A percentile compares a stretch with the other conserved stretches of the same genome.
phyloP scores from a whole-genome alignment of 2,329 filamentous ascomycete species.

The Anthostomella pinea region DNA sequence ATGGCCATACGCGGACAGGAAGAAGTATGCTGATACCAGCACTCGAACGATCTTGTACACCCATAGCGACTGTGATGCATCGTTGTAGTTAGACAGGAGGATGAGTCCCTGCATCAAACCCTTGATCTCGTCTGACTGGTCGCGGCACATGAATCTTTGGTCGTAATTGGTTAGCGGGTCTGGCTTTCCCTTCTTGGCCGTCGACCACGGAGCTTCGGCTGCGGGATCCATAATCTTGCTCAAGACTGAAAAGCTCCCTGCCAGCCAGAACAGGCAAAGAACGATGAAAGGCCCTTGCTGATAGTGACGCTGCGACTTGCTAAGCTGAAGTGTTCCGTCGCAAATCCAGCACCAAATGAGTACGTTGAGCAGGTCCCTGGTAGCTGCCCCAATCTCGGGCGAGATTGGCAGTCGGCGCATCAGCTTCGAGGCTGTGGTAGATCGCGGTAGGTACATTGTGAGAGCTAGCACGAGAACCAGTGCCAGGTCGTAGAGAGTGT shows the following conservation, averaged over 20 bases:
- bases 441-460: constrained; percentile 18
- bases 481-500: constrained; percentile 35
- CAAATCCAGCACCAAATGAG: constrained; percentile 48
- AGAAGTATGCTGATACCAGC: constrained; percentile 56
- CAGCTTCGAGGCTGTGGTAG: constrained; percentile 21
- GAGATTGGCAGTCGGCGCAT: constrained; percentile 5
- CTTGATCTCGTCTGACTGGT: constrained; percentile 64
- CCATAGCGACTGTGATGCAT: constrained; percentile 46
- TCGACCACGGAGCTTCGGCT: constrained; percentile 8
- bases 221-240: constrained; percentile 9
- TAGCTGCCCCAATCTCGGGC: constrained; percentile 18
- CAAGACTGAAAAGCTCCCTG: constrained; percentile 20
- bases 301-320: constrained; percentile 49
- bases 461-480: constrained; percentile 31
- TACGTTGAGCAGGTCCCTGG: constrained; percentile 16
- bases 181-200: constrained; percentile 12
- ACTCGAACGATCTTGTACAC: constrained; percentile 55
- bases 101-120: constrained; percentile 61
- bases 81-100: constrained; percentile 56
- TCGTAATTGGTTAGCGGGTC: constrained; percentile 18
- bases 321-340: constrained; percentile 53
- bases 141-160: constrained; percentile 46
- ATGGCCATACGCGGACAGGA: constrained; percentile 62
- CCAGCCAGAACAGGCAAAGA: constrained; percentile 26
- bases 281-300: constrained; percentile 25